Evolutionary conservation across 169 alveolate species (phyloP), one percentile per base, ranked within the genome.

Genomic region (Eimeria maxima): DNA sequence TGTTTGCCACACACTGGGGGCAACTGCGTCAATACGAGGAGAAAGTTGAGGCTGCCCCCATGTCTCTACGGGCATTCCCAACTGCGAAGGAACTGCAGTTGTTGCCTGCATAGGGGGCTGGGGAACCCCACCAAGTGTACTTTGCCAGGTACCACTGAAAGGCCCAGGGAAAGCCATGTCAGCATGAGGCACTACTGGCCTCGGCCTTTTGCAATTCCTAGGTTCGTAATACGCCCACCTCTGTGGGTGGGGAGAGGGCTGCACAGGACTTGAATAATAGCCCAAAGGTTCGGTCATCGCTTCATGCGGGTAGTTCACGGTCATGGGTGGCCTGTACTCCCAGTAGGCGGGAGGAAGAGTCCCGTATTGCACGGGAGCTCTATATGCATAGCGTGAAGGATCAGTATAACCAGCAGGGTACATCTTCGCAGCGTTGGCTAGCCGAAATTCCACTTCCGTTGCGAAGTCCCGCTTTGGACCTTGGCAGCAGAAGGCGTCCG

Each of bases 401-500:
- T 33, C 69, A 10, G 83, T 24, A 65, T 87, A 84, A 33, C 78
- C 78, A 20, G 92, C 78, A 8, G 94, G 94, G 53, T 87, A 87
- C 94, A 87, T 87, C 33, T 29, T 60, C 47, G 67, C 83, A 13
- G 94, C 94, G 33, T 87, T 87, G 67, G 67, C 50, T 47, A 65
- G 55, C 7, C 94, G 63, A 53, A 65, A 87, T 42, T 60, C 65
- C 81, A 42, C 53, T 42, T 87, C 94, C 29, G 94, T 42, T 38
- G 81, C 60, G 45, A 87, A 87, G 47, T 87, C 94, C 44, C 94
- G 42, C 67, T 74, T 60, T n/a, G 94, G 94, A 38, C 83, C 65
- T 67, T 87, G 83, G 47, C 94, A 87, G 67, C 94, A 87, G 4
- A 87, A 38, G 38, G 83, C 60, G 69, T 87, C 94, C 22, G 94